Percentiles rank a stretch among this genome's conserved stretches.
These are phyloP conservation scores for Draba incana DNA, from an alignment of 345 rosid species.

Conservation along the genomic window DNA sequence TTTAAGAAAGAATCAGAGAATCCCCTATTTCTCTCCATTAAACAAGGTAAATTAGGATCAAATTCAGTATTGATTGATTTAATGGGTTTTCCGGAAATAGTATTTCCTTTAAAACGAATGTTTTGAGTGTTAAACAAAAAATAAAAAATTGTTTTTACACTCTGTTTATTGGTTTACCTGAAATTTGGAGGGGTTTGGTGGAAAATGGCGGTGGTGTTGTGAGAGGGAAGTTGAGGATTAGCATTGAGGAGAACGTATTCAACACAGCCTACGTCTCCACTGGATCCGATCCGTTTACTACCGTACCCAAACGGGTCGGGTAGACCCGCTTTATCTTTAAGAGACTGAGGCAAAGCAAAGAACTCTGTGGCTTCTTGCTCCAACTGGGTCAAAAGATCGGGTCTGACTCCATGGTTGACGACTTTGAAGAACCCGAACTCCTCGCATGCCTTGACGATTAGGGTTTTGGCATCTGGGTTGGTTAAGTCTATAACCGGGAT, in stretches of 20 bases:
- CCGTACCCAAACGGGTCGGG: slow-evolving; percentile 87
- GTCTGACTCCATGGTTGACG: slow-evolving; percentile 66
- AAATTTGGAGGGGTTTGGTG: slow-evolving; percentile 47
- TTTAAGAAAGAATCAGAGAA: background rate
- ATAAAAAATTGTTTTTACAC: too few relatives aligned
- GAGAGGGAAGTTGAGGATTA: slow-evolving; percentile 39
- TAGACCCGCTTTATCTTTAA: slow-evolving; percentile 68
- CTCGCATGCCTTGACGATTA: slow-evolving; percentile 59
- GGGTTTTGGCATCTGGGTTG: slow-evolving; percentile 58
- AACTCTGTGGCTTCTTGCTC: slow-evolving; percentile 59
- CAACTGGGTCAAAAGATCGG: slow-evolving; percentile 50
- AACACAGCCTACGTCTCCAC: slow-evolving; percentile 78
- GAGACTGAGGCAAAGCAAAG: slow-evolving; percentile 59
- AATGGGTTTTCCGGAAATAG: background rate
- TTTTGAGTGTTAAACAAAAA: too few relatives aligned
- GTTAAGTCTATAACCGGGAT: slow-evolving; percentile 62
- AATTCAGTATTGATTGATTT: too few relatives aligned
- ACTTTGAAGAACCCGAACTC: slow-evolving; percentile 83
- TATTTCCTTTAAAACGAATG: background rate
- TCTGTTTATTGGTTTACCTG: slow-evolving; percentile 46
- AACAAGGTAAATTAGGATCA: background rate
- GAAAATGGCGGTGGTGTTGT: slow-evolving; percentile 45
- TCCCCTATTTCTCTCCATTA: slow-evolving; percentile 3
- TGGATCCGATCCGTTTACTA: slow-evolving; percentile 63
- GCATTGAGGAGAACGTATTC: slow-evolving; percentile 71